Evolutionary conservation across 805 yeast genomes (phyloP), one percentile per base, ranked within the genome.

Genomic region (Osmozyma mogii): DNA sequence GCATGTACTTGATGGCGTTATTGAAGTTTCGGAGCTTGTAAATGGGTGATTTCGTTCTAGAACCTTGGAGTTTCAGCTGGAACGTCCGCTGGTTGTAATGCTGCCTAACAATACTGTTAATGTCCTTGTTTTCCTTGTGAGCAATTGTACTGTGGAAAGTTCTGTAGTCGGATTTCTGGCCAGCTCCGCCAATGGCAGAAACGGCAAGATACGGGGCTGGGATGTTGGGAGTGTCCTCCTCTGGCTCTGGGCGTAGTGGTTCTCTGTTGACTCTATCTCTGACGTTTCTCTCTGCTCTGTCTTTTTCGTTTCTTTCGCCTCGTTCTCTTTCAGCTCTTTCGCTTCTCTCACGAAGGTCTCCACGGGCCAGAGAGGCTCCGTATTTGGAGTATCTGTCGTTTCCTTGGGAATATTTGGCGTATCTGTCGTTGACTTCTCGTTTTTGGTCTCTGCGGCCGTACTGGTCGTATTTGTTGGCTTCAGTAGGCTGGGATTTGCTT

Each of bases 11-110:
- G 46, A 92, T 80, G 36, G 88, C 83, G 52, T 92, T 92, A 55
- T 92, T 92, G 69, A 87, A 92, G 43, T 82, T 79, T 37, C 96
- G 69, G 38, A 92, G 63, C 45, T 83, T 82, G 56, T 81, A 78
- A 49, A 92, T 89, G 8, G 92, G 88, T 0, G 96, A 85, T 20
- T 72, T 61, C 12, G 76, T 66, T 42, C 99, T 70, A 26, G 69
- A 67, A 1, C 67, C 68, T 32, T 69, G 71, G 16, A 57, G 58
- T 38, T 77, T 76, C 2, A 89, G 70, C 35, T 74, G 72, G 40
- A 72, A 71, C 0, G 95, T 79, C 45, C 94, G 70, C 41, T 82
- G 81, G 54, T 92, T 92, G 54, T 92, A 92, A 55, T 85, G 96
- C 28, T 71, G 65, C 39, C 87, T 67, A 18, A 92, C 94, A 31